Base-by-base conservation (phyloP, 371 early-diverging fungal genomes). In the Rhizopus delemar region DNA sequence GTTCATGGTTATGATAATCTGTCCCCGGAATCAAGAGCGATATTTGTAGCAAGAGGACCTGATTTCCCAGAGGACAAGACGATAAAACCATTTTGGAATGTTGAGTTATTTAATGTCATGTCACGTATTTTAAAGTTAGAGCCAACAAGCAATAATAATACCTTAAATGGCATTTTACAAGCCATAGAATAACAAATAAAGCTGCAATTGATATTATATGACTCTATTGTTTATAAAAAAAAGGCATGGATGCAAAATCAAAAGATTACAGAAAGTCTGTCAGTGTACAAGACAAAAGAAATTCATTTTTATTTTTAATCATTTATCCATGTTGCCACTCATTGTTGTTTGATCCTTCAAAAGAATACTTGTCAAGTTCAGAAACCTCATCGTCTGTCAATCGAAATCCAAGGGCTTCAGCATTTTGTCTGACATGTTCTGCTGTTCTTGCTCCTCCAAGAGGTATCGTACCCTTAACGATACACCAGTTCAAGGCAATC, bases 1-100 rank as follows among this genome's bases (percentile, higher is more conserved):
- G 80, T 83, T 4, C 97, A 96, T 71, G 98, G 98, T 0, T 96
- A 93, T 74, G 91, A 95, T 63, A 87, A 91, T 65, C 57, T 82
- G 38, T 70, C 83, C 45, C 82, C 83, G 7, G 83, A 90, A 16
- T 95, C 95, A 85, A 86, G 88, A n/a, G 93, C 95, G 13, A 85
- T 93, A 28, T 95, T 97, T 74, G 73, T 94, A 35, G 95, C 91
- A 3, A 59, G 71, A 32, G 96, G 96, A 0, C 94, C 94, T 0
- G 69, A 77, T 0, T 93, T 94, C 64, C 55, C 60, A 2, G 53
- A 58, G 32, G 62, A 62, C 8, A 50, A 56, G 33, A 55, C 22
- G 0, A 29, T 72, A 1, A 56, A 57, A 8, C 73, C 78, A 8
- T 81, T 81, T 46, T 63, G 68, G 71, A 81, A 81, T 57, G 51